Percentiles rank a stretch among this genome's conserved stretches.
These are phyloP conservation scores for Rutstroemia sp. DNA, from an alignment of 2,329 filamentous ascomycete species.

Conservation along the genomic window DNA sequence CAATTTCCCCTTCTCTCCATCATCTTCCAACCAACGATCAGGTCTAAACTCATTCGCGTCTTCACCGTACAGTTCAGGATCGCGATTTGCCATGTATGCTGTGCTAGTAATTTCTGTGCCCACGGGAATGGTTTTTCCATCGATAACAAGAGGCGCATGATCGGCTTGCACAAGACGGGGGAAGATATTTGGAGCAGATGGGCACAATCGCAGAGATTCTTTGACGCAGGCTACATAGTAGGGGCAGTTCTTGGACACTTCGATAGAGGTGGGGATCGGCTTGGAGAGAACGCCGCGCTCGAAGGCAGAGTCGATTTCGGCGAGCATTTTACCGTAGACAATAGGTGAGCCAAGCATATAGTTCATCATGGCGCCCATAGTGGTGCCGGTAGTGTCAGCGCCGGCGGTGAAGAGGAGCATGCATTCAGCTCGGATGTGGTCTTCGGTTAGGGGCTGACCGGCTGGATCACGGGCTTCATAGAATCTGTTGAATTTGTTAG, in stretches of 20 bases:
- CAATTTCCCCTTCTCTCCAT: not conserved
- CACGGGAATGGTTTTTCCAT: slow-evolving; percentile 3
- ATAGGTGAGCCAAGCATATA: not conserved
- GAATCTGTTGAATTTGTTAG: not conserved
- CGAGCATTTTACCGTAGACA: slow-evolving; percentile 1
- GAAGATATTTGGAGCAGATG: slow-evolving; percentile 5
- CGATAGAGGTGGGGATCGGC: not conserved
- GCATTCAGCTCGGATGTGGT: slow-evolving; percentile 4
- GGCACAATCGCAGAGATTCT: slow-evolving; percentile 1
- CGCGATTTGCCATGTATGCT: slow-evolving; percentile 4
- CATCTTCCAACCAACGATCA: slow-evolving; percentile 4
- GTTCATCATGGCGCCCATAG: slow-evolving; percentile 3
- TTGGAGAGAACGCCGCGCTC: not conserved
- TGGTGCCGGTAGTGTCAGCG: slow-evolving; percentile 4
- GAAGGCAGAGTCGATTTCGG: not conserved
- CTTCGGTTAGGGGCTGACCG: not conserved
- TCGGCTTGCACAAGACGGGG: slow-evolving; percentile 1
- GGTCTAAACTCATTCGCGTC: slow-evolving; percentile 5
- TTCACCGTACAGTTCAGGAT: slow-evolving; percentile 2
- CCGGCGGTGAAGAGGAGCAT: slow-evolving; percentile 4
- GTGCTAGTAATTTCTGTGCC: slow-evolving; percentile 4
- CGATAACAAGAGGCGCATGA: not conserved
- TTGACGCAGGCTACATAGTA: slow-evolving; percentile 9
- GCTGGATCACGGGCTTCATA: not conserved
- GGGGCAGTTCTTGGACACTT: not conserved